Evolutionary conservation across 495 filamentous ascomycete genomes (phyloP).

Genomic region (Aspergillus olivimuriae): DNA sequence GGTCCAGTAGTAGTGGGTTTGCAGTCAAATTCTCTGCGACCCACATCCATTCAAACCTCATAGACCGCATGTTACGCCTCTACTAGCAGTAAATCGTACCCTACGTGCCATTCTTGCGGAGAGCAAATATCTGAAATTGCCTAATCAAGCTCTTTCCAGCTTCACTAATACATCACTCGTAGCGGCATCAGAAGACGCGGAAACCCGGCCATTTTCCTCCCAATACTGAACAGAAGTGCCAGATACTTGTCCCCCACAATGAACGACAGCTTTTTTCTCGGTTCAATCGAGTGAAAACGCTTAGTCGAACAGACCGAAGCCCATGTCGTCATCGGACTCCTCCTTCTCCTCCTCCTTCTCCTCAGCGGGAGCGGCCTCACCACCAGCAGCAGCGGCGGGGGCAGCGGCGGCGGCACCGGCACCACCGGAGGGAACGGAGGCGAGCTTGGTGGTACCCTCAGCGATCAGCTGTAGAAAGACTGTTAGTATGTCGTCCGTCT

Average conservation of each 20-base stretch:
- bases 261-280: slow-evolving; percentile 23
- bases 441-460: slow-evolving; percentile 87
- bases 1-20: too few species aligned
- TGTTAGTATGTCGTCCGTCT: too few species aligned
- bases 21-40: too few species aligned
- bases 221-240: slow-evolving; percentile 29
- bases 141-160: slow-evolving; percentile 34
- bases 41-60: too few species aligned
- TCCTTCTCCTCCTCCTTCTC: slow-evolving; percentile 71
- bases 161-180: slow-evolving; percentile 35
- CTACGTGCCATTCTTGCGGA: slow-evolving; percentile 12
- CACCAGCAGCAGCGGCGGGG: slow-evolving; percentile 60
- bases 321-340: slow-evolving; percentile 99
- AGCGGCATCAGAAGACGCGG: slow-evolving; percentile 39
- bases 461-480: slow-evolving; percentile 76
- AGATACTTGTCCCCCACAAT: slow-evolving; percentile 33
- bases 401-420: slow-evolving; percentile 60
- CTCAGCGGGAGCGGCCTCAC: slow-evolving; percentile 60
- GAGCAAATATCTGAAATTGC: slow-evolving; percentile 39
- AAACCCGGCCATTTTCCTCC: slow-evolving; percentile 25
- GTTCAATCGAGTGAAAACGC: slow-evolving; percentile 14
- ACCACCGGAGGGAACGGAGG: slow-evolving; percentile 93
- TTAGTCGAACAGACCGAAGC: slow-evolving; percentile 99
- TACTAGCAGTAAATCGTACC: neutral
- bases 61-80: neutral